phyloP scores from a whole-genome alignment of 306 rosid species.

The Begonia peltatifolia region DNA sequence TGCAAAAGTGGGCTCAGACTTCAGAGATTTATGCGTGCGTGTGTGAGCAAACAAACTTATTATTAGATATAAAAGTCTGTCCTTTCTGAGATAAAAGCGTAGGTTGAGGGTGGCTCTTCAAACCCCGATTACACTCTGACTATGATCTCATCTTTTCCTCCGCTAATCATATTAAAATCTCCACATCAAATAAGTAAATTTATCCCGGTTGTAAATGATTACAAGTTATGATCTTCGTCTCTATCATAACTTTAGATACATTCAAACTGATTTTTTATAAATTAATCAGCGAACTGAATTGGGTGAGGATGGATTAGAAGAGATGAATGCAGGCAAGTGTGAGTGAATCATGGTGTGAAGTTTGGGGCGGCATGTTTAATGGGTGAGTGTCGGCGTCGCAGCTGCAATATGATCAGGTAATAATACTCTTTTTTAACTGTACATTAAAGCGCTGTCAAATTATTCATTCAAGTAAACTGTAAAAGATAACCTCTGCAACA shows the following conservation, averaged over 20 bases:
- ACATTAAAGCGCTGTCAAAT: not conserved
- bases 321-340: constrained; percentile 3
- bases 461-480: constrained; percentile 5
- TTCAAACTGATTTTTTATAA: too few relatives aligned
- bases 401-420: constrained; percentile 2
- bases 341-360: too few relatives aligned
- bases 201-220: too few relatives aligned
- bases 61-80: not conserved
- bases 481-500: constrained; percentile 9
- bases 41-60: constrained; percentile 2
- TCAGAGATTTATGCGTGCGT: constrained; percentile 27
- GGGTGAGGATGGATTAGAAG: constrained; percentile 4
- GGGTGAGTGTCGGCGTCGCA: constrained; percentile 12
- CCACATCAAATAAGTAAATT: too few relatives aligned
- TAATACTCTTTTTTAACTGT: not conserved
- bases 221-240: too few relatives aligned
- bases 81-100: not conserved
- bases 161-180: too few relatives aligned
- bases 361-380: constrained; percentile 3
- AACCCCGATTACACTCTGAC: not conserved
- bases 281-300: too few relatives aligned
- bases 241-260: too few relatives aligned
- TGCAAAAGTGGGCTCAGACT: constrained; percentile 6
- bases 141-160: too few relatives aligned
- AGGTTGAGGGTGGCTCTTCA: not conserved